These are phyloP conservation scores for Trichoderma sp. DNA, from an alignment of 2,329 filamentous ascomycete species.

Conservation along the genomic window DNA sequence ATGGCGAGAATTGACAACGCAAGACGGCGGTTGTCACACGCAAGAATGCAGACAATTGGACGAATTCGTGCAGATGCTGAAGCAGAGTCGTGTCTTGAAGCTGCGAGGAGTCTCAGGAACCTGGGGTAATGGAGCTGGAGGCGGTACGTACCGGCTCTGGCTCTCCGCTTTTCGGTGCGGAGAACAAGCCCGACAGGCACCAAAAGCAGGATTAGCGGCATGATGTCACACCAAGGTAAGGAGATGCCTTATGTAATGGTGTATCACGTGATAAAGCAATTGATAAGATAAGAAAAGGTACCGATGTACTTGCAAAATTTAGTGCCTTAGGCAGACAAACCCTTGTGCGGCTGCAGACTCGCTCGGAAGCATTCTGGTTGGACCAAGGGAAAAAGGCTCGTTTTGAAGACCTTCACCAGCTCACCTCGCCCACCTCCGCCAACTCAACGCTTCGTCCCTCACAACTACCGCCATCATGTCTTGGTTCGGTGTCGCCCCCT, in stretches of 20 bases:
- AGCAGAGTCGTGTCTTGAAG: slow-evolving; percentile 10
- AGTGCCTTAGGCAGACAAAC: slow-evolving; percentile 25
- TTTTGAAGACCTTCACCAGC: slow-evolving; percentile 42
- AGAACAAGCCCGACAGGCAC: slow-evolving; percentile 12
- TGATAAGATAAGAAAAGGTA: background rate
- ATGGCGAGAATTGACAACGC: background rate
- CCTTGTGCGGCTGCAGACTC: slow-evolving; percentile 41
- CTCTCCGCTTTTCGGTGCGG: slow-evolving; percentile 25
- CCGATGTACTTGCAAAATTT: background rate
- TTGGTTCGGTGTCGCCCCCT: slow-evolving; percentile 66
- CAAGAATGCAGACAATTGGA: background rate
- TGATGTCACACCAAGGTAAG: background rate
- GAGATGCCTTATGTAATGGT: background rate
- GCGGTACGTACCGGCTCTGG: slow-evolving; percentile 20
- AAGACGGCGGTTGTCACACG: background rate
- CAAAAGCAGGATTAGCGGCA: slow-evolving; percentile 5
- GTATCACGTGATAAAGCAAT: background rate
- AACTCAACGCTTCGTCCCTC: slow-evolving; percentile 44
- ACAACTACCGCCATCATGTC: slow-evolving; percentile 65
- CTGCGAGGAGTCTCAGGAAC: slow-evolving; percentile 7
- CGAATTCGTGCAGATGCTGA: slow-evolving; percentile 23
- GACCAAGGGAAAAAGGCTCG: slow-evolving; percentile 47
- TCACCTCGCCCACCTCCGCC: slow-evolving; percentile 38
- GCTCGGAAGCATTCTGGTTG: slow-evolving; percentile 37
- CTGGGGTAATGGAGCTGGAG: slow-evolving; percentile 29